Conservation (phyloP, 2,329 filamentous ascomycete species). For the Neodidymelliopsis sp. region DNA sequence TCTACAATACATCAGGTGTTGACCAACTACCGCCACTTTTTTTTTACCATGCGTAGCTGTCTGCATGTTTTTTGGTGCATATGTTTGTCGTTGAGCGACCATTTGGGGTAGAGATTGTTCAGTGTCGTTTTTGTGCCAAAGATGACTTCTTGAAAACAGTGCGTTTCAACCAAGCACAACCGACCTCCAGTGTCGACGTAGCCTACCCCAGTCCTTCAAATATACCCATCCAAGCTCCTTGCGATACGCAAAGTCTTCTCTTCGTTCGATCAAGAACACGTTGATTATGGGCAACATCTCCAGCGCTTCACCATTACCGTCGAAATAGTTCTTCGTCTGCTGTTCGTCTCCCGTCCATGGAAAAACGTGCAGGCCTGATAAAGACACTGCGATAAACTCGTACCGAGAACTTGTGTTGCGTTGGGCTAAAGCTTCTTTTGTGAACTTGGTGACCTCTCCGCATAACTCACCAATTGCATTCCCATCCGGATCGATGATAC, state of each 20-base stretch:
- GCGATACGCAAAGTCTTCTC: neutral
- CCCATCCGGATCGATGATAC: neutral
- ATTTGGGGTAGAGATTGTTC: too few species aligned
- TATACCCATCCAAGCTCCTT: too few species aligned
- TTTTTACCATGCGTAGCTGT: too few species aligned
- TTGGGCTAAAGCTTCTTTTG: neutral
- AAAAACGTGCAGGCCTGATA: neutral
- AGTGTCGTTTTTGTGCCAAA: too few species aligned
- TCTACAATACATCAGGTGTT: too few species aligned
- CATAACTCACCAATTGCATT: neutral
- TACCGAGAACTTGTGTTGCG: neutral
- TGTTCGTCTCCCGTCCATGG: neutral
- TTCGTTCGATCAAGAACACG: neutral
- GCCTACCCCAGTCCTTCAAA: too few species aligned
- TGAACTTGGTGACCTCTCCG: neutral
- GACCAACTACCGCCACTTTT: too few species aligned
- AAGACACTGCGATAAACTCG: neutral
- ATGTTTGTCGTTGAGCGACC: too few species aligned
- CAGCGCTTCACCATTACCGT: neutral
- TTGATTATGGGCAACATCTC: neutral
- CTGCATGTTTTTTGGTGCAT: too few species aligned
- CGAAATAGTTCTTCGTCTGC: neutral
- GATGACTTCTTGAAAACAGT: too few species aligned
- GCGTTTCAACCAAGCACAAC: too few species aligned
- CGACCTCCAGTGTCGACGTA: too few species aligned